Percentiles rank a stretch among this genome's conserved stretches.
Evolutionary conservation across 179 eudicot genomes (phyloP).

Genomic region (Vitellaria paradoxa): DNA sequence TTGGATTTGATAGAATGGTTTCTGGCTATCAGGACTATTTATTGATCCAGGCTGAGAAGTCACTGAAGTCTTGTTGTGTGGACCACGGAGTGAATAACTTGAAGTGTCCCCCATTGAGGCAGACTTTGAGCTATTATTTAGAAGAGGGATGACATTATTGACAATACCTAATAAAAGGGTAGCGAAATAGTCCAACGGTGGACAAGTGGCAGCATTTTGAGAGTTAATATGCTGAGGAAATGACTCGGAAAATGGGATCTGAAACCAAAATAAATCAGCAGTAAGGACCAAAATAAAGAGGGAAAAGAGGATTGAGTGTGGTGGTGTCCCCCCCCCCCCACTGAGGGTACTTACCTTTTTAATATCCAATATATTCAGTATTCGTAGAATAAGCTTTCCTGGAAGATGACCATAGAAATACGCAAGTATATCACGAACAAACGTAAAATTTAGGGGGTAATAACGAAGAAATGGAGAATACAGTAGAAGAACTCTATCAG

Average conservation of each 20-base stretch:
- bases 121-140: slow-evolving; percentile 58
- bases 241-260: slow-evolving; percentile 95
- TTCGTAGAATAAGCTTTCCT: slow-evolving; percentile 76
- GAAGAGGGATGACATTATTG: slow-evolving; percentile 80
- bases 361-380: slow-evolving; percentile 73
- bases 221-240: slow-evolving; percentile 75
- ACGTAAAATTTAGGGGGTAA: slow-evolving; percentile 91
- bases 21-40: slow-evolving; percentile 64
- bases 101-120: slow-evolving; percentile 53
- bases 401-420: slow-evolving; percentile 97
- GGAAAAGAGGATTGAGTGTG: not conserved
- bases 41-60: slow-evolving; percentile 57
- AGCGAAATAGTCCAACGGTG: slow-evolving; percentile 92
- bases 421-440: slow-evolving; percentile 96
- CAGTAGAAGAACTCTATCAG: slow-evolving; percentile 75
- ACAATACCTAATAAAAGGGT: slow-evolving; percentile 74
- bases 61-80: slow-evolving; percentile 49
- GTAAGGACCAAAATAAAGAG: not conserved
- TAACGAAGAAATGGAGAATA: slow-evolving; percentile 70
- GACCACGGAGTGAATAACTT: slow-evolving; percentile 39
- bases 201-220: slow-evolving; percentile 67
- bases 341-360: slow-evolving; percentile 48
- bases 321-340: not conserved
- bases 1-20: slow-evolving; percentile 89
- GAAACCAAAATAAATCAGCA: slow-evolving; percentile 24